Conservation (phyloP, 352 stramenopile species). For the Peronospora destructor region DNA sequence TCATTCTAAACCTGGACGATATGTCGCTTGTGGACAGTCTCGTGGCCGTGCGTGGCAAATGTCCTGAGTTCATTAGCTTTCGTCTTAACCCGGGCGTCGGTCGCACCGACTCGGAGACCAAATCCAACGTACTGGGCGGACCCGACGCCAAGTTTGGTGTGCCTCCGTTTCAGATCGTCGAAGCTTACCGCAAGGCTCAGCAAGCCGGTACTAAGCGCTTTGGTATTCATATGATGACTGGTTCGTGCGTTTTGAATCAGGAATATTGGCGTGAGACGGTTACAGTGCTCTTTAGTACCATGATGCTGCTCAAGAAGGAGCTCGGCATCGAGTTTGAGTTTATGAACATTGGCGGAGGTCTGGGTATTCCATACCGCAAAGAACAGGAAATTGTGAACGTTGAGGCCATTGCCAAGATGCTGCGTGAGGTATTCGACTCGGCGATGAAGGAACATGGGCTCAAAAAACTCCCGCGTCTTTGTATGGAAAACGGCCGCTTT, state of each 20-base stretch:
- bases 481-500: constrained; percentile 88
- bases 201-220: constrained; percentile 75
- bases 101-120: constrained; percentile 84
- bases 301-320: constrained; percentile 67
- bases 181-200: constrained; percentile 80
- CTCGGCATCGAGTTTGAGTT: constrained; percentile 87
- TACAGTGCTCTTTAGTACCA: constrained; percentile 75
- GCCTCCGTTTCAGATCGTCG: constrained; percentile 80
- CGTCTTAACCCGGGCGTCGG: constrained; percentile 82
- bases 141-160: constrained; percentile 88
- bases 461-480: constrained; percentile 50
- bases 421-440: constrained; percentile 70
- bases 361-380: constrained; percentile 83
- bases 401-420: constrained; percentile 57
- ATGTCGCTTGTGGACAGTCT: constrained; percentile 77
- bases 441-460: constrained; percentile 64
- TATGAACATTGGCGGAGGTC: constrained; percentile 86
- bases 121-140: constrained; percentile 84
- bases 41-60: constrained; percentile 54
- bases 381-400: constrained; percentile 69
- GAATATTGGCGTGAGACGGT: constrained; percentile 87
- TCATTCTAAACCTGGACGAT: constrained; percentile 87
- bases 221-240: constrained; percentile 90
- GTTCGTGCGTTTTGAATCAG: constrained; percentile 85
- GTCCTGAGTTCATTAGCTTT: constrained; percentile 83